Conservation (phyloP, 176 grass and related monocot species). For the Rhynchospora tenuis region DNA sequence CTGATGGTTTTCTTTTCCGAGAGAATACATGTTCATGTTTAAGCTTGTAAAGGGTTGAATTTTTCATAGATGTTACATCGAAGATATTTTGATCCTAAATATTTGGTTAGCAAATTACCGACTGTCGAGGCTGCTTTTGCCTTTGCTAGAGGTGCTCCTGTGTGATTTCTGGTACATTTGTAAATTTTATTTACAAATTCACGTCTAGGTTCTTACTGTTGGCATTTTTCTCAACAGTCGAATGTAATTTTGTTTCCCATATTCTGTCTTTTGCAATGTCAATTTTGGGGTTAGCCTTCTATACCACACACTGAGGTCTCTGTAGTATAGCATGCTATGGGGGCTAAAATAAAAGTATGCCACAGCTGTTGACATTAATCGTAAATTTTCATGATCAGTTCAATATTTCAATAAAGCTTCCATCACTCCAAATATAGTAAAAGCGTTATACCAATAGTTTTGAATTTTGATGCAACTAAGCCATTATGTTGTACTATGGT, state of each 20-base stretch:
- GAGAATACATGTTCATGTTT: background rate
- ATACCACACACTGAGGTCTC: background rate
- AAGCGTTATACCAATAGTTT: too few species aligned
- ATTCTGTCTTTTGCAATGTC: background rate
- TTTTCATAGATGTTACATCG: constrained; percentile 6
- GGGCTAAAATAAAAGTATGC: too few species aligned
- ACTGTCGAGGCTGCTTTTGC: background rate
- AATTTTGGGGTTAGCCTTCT: background rate
- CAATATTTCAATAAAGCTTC: too few species aligned
- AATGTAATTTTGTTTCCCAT: background rate
- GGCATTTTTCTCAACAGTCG: background rate
- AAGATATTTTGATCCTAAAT: constrained; percentile 17
- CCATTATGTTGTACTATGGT: background rate
- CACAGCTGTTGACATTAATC: too few species aligned
- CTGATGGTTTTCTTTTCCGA: constrained; percentile 15
- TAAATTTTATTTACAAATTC: constrained; percentile 13
- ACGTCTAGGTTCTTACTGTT: background rate
- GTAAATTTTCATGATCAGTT: too few species aligned
- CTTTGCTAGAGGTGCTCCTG: background rate
- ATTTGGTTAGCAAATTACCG: constrained; percentile 6
- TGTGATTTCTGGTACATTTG: background rate
- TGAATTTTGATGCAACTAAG: background rate
- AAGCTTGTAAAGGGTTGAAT: constrained; percentile 19
- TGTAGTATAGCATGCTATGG: too few species aligned
- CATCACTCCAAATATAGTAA: too few species aligned